A percentile compares a stretch with the other conserved stretches of the same genome.
phyloP scores from a whole-genome alignment of 2,329 filamentous ascomycete species.

The Neofusicoccum sp. region DNA sequence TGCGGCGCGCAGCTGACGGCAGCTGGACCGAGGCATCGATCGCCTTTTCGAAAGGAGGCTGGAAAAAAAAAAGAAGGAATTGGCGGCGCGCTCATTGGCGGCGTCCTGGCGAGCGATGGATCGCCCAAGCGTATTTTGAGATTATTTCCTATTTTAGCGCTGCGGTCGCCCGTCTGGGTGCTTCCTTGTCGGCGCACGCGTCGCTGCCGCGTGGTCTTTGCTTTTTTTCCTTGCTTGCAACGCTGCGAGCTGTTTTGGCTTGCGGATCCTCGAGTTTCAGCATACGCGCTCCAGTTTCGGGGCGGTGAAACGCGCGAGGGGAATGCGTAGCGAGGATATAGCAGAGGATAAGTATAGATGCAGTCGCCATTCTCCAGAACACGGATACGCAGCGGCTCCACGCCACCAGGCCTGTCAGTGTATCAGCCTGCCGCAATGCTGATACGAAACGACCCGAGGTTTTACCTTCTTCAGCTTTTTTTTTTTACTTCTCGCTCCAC shows the following conservation, averaged over 20 bases:
- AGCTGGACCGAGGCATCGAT: no score
- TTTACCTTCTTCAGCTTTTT: conserved; percentile 1
- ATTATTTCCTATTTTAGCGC: conserved; percentile 8
- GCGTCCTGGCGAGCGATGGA: no score
- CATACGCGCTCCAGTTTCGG: neutral
- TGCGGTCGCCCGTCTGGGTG: neutral
- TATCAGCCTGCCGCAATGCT: neutral
- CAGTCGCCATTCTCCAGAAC: neutral
- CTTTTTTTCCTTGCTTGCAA: neutral
- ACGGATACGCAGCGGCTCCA: neutral
- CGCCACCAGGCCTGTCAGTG: neutral
- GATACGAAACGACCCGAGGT: neutral
- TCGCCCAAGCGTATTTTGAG: neutral
- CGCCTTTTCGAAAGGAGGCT: neutral
- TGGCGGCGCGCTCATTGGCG: neutral
- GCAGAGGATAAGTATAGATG: no score
- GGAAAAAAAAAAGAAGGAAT: neutral
- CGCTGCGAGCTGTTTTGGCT: no score
- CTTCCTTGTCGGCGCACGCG: neutral
- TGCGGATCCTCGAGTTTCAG: no score
- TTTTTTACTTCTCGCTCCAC: neutral
- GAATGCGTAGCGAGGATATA: neutral
- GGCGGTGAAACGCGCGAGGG: no score
- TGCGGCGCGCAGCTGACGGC: no score
- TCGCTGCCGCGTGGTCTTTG: neutral